Evolutionary conservation across 257 asterid species (phyloP).

Genomic region (Capsicum chinense): DNA sequence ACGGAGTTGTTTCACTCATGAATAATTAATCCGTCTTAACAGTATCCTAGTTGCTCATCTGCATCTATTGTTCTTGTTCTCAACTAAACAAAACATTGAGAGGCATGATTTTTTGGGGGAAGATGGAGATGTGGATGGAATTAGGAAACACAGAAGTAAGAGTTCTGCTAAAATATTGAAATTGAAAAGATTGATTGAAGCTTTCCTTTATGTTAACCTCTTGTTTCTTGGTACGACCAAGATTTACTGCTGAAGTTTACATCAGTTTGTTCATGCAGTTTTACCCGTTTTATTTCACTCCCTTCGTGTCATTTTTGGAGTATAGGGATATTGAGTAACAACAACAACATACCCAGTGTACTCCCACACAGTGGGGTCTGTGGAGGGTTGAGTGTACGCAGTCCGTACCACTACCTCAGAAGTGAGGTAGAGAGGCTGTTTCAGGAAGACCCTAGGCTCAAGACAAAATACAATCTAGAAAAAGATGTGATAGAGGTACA

Average conservation of each 20-base stretch:
- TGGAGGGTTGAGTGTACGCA: no score
- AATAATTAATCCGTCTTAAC: not conserved
- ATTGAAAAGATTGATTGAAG: slow-evolving; percentile 11
- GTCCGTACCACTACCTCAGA: no score
- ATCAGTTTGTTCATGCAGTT: not conserved
- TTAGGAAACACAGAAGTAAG: not conserved
- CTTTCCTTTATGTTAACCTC: not conserved
- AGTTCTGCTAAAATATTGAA: slow-evolving; percentile 14
- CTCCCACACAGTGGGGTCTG: no score
- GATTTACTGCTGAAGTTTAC: not conserved
- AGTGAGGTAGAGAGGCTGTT: no score
- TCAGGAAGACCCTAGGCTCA: no score
- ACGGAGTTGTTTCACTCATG: not conserved
- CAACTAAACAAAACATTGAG: slow-evolving; percentile 13
- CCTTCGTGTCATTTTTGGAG: not conserved
- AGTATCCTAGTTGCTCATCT: slow-evolving; percentile 11
- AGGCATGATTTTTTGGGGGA: not conserved
- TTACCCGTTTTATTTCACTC: not conserved
- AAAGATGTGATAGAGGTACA: no score
- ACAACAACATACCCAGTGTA: no score
- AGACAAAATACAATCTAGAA: no score
- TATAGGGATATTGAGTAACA: not conserved
- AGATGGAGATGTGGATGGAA: slow-evolving; percentile 14
- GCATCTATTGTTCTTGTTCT: not conserved
- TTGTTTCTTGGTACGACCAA: not conserved